Base-by-base conservation (phyloP, 2,329 filamentous ascomycete species). In the Tolypocladium capitatum region DNA sequence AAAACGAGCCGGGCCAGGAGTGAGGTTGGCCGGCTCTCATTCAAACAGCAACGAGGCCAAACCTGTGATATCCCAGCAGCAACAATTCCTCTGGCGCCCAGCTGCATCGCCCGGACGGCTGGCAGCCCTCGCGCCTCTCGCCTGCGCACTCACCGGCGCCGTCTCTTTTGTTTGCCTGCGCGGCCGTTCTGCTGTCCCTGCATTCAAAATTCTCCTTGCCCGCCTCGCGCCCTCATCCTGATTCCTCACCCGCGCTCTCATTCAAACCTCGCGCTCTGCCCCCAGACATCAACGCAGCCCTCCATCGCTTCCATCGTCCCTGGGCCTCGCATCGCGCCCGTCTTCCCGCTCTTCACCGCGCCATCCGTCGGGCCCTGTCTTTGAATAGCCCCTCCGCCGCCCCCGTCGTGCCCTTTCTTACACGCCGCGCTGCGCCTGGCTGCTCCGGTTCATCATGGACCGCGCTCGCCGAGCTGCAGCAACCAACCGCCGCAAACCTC, bases 401-500 rank as follows among this genome's bases (percentile, higher is more conserved):
- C 49, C 53, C 52, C 44, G 46, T 51, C 35, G 46, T 45, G 38
- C 53, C 48, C 50, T 49, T 54, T 53, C 49, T 46, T 48, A 49
- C 51, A 47, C 45, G 44, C 46, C 43, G 35, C 48, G 43, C 50
- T 49, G 50, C 38, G 33, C 52, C 56, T 52, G 54, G 59, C 60
- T 60, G 57, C 49, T 54, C 51, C 51, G 56, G 58, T 57, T 58
- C 57, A 48, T 52, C 56, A 65, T 67, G 64, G 63, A 66, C 53
- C 64, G 64, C 59, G 58, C 61, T 59, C 63, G 64, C 56, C 62
- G 63, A 48, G 58, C 63, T 34, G 48, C 55, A 51, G 56, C 56
- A 46, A 57, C 56, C 43, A 55, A 56, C 50, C 63, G 63, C 53
- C 64, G 63, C 56, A 62, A 56, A 50, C 54, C 58, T 32, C 48